A percentile compares a stretch with the other conserved stretches of the same genome.
Conservation (phyloP, 208 protist genomes). For the Herpetomonas tarakana region DNA sequence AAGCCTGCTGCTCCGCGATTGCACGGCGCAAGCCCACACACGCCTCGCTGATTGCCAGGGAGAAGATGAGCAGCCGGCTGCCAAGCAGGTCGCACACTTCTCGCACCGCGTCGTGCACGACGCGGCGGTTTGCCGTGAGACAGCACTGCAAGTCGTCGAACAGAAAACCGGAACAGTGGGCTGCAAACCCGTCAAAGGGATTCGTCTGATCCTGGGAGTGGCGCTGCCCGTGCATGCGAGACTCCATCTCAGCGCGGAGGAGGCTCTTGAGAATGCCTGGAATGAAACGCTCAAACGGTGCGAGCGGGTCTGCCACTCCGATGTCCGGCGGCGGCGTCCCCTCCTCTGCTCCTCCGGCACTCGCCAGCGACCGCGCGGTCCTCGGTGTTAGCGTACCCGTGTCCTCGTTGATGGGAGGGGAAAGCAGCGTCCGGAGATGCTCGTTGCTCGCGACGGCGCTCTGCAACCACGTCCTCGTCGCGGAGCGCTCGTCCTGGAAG, state of each 20-base stretch:
- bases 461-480: background rate
- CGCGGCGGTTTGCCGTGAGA: constrained; percentile 43
- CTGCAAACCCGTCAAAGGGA: background rate
- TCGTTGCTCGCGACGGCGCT: background rate
- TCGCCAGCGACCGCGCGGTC: background rate
- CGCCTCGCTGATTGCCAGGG: constrained; percentile 63
- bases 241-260: constrained; percentile 8
- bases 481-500: background rate
- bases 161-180: constrained; percentile 29
- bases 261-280: constrained; percentile 20
- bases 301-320: background rate
- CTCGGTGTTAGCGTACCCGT: background rate
- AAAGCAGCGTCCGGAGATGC: constrained; percentile 5
- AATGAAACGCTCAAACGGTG: constrained; percentile 17
- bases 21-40: constrained; percentile 49
- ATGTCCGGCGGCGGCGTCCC: background rate
- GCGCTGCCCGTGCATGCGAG: background rate
- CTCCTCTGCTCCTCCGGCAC: background rate
- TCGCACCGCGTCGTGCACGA: constrained; percentile 43
- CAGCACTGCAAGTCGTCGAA: constrained; percentile 68
- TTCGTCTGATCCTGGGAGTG: background rate
- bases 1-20: constrained; percentile 27
- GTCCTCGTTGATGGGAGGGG: background rate
- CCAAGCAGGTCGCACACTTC: constrained; percentile 27
- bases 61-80: constrained; percentile 48